Percentiles rank a stretch among this genome's conserved stretches.
Conservation (phyloP, 352 stramenopile species). For the Pythium biforme region DNA sequence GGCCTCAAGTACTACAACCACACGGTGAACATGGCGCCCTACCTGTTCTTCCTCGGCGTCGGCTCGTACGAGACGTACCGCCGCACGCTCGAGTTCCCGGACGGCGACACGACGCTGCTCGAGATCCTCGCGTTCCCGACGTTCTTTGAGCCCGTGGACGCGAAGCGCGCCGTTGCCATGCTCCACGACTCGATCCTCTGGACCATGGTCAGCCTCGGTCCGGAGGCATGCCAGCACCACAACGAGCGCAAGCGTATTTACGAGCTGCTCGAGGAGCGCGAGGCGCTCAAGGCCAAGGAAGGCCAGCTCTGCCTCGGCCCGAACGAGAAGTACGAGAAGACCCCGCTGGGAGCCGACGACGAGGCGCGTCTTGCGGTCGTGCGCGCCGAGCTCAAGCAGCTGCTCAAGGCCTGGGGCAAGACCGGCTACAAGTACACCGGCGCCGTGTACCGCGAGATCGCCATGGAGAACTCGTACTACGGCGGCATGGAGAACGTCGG, state of each 20-base stretch:
- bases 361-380: constrained; percentile 42
- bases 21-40: constrained; percentile 83
- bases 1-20: constrained; percentile 82
- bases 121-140: constrained; percentile 71
- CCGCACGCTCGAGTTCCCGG: constrained; percentile 68
- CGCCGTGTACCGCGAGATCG: constrained; percentile 76
- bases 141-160: constrained; percentile 65
- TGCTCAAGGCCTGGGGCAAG: constrained; percentile 73
- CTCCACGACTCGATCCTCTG: constrained; percentile 75
- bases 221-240: constrained; percentile 65
- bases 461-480: constrained; percentile 85
- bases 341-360: constrained; percentile 39
- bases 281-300: constrained; percentile 66
- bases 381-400: constrained; percentile 55
- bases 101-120: constrained; percentile 67
- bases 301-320: constrained; percentile 53
- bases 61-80: constrained; percentile 76
- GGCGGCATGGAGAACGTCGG: constrained; percentile 81
- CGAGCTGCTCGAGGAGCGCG: constrained; percentile 59
- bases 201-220: constrained; percentile 69
- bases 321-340: constrained; percentile 53
- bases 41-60: constrained; percentile 80
- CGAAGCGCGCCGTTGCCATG: constrained; percentile 70
- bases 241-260: constrained; percentile 74
- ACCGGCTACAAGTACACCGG: constrained; percentile 85